Percentiles rank a stretch among this genome's conserved stretches.
Evolutionary conservation across 2,329 filamentous ascomycete species (phyloP).

Genomic region (Erysiphe pisi): DNA sequence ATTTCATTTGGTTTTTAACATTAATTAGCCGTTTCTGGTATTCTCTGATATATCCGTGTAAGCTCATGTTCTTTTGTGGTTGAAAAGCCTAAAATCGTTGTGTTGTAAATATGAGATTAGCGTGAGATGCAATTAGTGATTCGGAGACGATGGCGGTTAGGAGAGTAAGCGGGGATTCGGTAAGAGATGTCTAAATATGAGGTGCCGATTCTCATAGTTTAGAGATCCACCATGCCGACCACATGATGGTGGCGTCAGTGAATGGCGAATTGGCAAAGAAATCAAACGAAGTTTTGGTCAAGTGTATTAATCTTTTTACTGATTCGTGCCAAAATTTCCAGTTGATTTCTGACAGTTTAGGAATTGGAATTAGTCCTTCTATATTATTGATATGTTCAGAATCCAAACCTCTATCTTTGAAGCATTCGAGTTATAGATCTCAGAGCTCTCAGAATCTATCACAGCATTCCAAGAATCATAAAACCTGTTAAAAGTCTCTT

Average conservation of each 20-base stretch:
- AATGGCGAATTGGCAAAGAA: neutral
- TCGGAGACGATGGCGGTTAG: neutral
- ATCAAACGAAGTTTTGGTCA: neutral
- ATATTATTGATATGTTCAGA: neutral
- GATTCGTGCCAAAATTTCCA: neutral
- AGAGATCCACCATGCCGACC: conserved; percentile 11
- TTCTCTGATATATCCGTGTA: neutral
- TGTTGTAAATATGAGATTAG: neutral
- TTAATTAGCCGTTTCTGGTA: neutral
- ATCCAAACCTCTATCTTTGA: conserved; percentile 18
- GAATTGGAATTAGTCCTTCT: neutral
- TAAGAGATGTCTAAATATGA: neutral
- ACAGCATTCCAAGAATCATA: no score
- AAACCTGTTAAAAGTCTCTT: neutral
- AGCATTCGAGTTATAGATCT: no score
- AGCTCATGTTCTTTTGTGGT: neutral
- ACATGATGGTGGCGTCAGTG: neutral
- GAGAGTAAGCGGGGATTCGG: neutral
- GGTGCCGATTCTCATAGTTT: neutral
- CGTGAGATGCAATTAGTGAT: neutral
- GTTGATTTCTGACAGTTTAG: neutral
- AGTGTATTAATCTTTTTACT: neutral
- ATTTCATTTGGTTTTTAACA: neutral
- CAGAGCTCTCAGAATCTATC: no score
- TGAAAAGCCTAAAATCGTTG: neutral